Evolutionary conservation across 2,329 filamentous ascomycete species (phyloP), one percentile per base, ranked within the genome.

Genomic region (Leptosphaerulina australis): DNA sequence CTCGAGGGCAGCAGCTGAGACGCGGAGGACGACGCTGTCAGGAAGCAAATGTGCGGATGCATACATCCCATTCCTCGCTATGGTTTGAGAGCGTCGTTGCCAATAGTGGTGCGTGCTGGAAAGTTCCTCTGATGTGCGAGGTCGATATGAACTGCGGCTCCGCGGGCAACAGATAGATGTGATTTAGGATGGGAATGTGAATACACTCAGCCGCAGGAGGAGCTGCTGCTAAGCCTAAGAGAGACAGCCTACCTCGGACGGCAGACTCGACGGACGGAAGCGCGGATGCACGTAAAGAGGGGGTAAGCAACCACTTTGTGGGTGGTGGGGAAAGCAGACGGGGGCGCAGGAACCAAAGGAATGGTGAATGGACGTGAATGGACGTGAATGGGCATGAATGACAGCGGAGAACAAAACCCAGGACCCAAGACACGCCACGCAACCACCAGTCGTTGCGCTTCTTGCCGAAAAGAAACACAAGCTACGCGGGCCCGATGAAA

Each of bases 1-100:
- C 50, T 39, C 37, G 47, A 36, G 44, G 50, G 40, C 44, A 46
- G 56, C 45, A 49, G 36, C 44, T 53, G 55, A 40, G 37, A 44
- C 36, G 53, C 39, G 45, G 34, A 26, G 38, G 55, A 54, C 52
- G 53, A 58, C 47, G 52, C 18, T 43, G 50, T 57, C 45, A 51
- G 44, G 29, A 53, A 37, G 55, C 21, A 36, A 21, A 24, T 24
- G 48, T 17, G 43, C 49, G 49, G 48, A 43, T 44, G 59, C 37
- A 34, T 44, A 51, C 45, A 49, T 58, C 62, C 63, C 67, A 69
- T 70, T 63, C 65, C 66, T 64, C 56, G 49, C 31, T 25, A 45
- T n/a, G 26, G 49, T 30, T 28, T 20, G 30, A 22, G 30, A 10
- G 29, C 11, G 39, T 33, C 14, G 24, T 30, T 18, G 18, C 22